Percentiles rank a stretch among this genome's conserved stretches.
Conservation (phyloP, 2,329 filamentous ascomycete species). For the Pestalotiopsis sp. region DNA sequence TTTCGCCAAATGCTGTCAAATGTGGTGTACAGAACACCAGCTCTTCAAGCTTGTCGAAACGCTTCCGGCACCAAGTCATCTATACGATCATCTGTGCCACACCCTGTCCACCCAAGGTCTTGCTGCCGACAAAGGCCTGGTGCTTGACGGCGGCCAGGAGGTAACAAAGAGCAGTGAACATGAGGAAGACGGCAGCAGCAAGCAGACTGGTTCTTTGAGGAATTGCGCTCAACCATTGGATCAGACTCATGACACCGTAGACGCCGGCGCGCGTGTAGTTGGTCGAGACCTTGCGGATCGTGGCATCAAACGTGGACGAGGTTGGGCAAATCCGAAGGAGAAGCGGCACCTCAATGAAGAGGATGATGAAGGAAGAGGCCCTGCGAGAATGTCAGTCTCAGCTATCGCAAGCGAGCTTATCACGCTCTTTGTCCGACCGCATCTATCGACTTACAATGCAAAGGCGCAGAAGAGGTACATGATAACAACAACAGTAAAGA, state of each 20-base stretch:
- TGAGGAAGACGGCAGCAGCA: slow-evolving; percentile 80
- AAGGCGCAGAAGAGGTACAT: slow-evolving; percentile 53
- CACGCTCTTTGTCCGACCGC: not conserved
- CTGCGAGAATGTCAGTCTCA: slow-evolving; percentile 43
- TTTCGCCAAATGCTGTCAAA: not conserved
- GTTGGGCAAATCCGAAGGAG: slow-evolving; percentile 98
- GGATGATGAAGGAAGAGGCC: slow-evolving; percentile 70
- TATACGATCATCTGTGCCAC: slow-evolving; percentile 98
- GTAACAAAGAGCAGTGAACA: slow-evolving; percentile 81
- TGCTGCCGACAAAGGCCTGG: slow-evolving; percentile 88
- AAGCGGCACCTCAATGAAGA: slow-evolving; percentile 90
- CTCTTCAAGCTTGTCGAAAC: not conserved
- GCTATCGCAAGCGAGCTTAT: too few species aligned
- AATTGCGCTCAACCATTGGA: slow-evolving; percentile 85
- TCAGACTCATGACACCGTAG: slow-evolving; percentile 77
- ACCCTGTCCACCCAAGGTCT: slow-evolving; percentile 91
- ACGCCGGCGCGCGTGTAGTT: slow-evolving; percentile 96
- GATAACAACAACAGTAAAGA: slow-evolving; percentile 53
- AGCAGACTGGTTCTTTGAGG: slow-evolving; percentile 72
- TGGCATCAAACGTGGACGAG: slow-evolving; percentile 81
- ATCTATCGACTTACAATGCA: slow-evolving; percentile 46
- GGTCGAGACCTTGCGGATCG: slow-evolving; percentile 90
- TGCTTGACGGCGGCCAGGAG: slow-evolving; percentile 77
- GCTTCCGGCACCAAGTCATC: slow-evolving; percentile 18
- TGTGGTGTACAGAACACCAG: not conserved